Conservation (phyloP, 1,139 yeast species). For the Kurtzmaniella natalensis region DNA sequence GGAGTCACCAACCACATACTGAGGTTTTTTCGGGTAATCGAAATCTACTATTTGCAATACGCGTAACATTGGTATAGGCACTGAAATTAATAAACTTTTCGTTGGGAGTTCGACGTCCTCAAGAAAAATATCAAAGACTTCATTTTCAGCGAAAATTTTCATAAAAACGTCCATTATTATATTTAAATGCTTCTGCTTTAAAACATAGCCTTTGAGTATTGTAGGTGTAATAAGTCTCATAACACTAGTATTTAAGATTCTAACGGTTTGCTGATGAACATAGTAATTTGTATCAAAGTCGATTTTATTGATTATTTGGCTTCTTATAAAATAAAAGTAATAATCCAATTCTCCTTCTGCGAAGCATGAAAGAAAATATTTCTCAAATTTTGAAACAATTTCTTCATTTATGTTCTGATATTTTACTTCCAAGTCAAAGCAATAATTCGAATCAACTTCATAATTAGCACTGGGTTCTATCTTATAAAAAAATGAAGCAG, state of each 20-base stretch:
- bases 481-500: constrained; percentile 57
- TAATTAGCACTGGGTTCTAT: constrained; percentile 27
- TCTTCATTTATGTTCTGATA: constrained; percentile 47
- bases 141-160: constrained; percentile 7
- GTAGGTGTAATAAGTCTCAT: constrained; percentile 13
- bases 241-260: constrained; percentile 17
- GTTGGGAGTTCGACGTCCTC: not conserved
- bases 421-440: constrained; percentile 37
- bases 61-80: constrained; percentile 49
- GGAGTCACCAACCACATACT: constrained; percentile 62
- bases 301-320: constrained; percentile 19
- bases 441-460: constrained; percentile 24
- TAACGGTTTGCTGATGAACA: constrained; percentile 27
- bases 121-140: not conserved
- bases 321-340: constrained; percentile 25
- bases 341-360: constrained; percentile 10
- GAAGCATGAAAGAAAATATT: constrained; percentile 8
- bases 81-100: constrained; percentile 37
- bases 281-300: constrained; percentile 35
- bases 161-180: constrained; percentile 13
- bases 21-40: constrained; percentile 31
- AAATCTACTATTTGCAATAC: constrained; percentile 49
- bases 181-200: constrained; percentile 10
- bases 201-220: constrained; percentile 14
- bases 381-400: constrained; percentile 19